Percentiles rank a stretch among this genome's conserved stretches.
phyloP scores from a whole-genome alignment of 495 filamentous ascomycete species.

The Lophium mytilinum region DNA sequence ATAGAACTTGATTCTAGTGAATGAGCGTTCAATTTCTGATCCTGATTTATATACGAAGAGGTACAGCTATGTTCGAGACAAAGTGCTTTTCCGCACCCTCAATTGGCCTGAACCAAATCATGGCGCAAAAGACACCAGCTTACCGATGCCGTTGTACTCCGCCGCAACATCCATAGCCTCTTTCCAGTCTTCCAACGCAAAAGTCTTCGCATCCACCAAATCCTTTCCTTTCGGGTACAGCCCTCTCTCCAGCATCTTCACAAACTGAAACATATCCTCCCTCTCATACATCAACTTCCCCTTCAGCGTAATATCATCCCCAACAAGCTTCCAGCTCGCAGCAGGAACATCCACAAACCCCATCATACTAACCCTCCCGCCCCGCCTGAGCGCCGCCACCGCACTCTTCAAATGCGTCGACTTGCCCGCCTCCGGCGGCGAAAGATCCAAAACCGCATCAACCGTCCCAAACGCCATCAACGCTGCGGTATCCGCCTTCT shows the following conservation, averaged over 20 bases:
- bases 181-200: constrained; percentile 29
- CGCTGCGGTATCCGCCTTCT: not conserved
- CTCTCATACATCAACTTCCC: not conserved
- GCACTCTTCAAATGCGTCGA: not conserved
- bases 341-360: not conserved
- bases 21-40: too few relatives aligned
- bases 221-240: constrained; percentile 27
- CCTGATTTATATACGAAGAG: too few relatives aligned
- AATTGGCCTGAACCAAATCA: not conserved
- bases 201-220: constrained; percentile 28
- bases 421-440: not conserved
- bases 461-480: not conserved
- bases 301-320: too few relatives aligned
- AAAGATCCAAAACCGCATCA: constrained; percentile 1
- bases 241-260: constrained; percentile 31
- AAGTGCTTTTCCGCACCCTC: not conserved
- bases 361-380: constrained; percentile 22
- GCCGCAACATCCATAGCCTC: constrained; percentile 28
- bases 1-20: too few relatives aligned
- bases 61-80: constrained; percentile 1
- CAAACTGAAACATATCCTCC: constrained; percentile 18
- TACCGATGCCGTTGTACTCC: constrained; percentile 27
- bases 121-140: constrained; percentile 22
- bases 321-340: too few relatives aligned
- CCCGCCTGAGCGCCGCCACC: not conserved